phyloP scores from a whole-genome alignment of 148 eudicot species.

The Camellia lanceoleosa region DNA sequence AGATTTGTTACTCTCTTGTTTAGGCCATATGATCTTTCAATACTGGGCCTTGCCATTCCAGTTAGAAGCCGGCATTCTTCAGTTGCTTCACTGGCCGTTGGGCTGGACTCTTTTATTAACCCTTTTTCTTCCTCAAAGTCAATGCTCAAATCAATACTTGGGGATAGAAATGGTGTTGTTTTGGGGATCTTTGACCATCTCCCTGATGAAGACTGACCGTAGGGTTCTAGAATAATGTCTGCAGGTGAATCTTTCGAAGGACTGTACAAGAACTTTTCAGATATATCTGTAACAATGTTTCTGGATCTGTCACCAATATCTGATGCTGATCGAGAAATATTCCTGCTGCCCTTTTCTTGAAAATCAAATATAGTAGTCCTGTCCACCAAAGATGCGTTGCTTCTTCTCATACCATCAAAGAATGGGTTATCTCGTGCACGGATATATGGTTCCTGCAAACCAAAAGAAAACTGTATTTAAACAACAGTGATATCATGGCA shows the following conservation, averaged over 20 bases:
- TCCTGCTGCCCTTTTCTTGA: slow-evolving; percentile 15
- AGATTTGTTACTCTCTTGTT: slow-evolving; percentile 21
- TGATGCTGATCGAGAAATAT: slow-evolving; percentile 30
- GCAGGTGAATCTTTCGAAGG: slow-evolving; percentile 16
- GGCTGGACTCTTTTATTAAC: slow-evolving; percentile 12
- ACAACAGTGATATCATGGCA: neutral
- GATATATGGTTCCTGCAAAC: slow-evolving; percentile 29
- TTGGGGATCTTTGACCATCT: slow-evolving; percentile 25
- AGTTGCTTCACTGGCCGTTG: slow-evolving; percentile 13
- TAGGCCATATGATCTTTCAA: slow-evolving; percentile 27
- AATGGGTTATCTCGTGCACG: slow-evolving; percentile 40
- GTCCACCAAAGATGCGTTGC: slow-evolving; percentile 26
- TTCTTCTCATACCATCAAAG: slow-evolving; percentile 44
- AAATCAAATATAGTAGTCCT: slow-evolving; percentile 13
- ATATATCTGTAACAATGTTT: slow-evolving; percentile 6
- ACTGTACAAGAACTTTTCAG: slow-evolving; percentile 17
- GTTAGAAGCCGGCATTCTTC: slow-evolving; percentile 15
- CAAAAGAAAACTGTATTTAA: neutral
- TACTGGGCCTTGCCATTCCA: neutral
- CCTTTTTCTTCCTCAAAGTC: slow-evolving; percentile 19
- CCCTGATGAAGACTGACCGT: slow-evolving; percentile 20
- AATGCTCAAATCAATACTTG: slow-evolving; percentile 11
- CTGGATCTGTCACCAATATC: slow-evolving; percentile 25
- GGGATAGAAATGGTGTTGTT: slow-evolving; percentile 13
- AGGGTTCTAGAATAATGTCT: slow-evolving; percentile 28